Evolutionary conservation across 179 eudicot genomes (phyloP).

Genomic region (Spinacia oleracea): DNA sequence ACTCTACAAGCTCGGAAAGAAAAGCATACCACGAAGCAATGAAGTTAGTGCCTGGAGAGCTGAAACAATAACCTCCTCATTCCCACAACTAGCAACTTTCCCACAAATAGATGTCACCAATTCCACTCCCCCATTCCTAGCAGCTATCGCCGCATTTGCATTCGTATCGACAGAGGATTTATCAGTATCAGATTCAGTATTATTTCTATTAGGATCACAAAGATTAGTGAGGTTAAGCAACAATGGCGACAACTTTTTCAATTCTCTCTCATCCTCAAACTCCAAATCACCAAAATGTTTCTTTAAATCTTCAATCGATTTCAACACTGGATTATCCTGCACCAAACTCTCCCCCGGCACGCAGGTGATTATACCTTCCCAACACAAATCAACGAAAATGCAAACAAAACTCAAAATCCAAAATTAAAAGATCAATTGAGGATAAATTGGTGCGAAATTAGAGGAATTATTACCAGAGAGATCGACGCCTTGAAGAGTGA

Average conservation of each 20-base stretch:
- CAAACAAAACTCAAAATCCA: neutral
- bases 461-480: slow-evolving; percentile 53
- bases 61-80: slow-evolving; percentile 35
- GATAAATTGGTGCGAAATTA: neutral
- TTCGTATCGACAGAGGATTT: neutral
- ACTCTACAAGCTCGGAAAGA: neutral
- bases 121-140: slow-evolving; percentile 61
- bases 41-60: slow-evolving; percentile 51
- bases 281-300: slow-evolving; percentile 16
- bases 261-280: slow-evolving; percentile 21
- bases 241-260: slow-evolving; percentile 28
- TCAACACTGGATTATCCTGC: slow-evolving; percentile 54
- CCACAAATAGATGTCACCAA: slow-evolving; percentile 48
- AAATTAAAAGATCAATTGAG: neutral
- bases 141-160: slow-evolving; percentile 10
- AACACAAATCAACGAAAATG: neutral
- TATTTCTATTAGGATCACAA: slow-evolving; percentile 20
- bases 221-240: slow-evolving; percentile 44
- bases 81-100: slow-evolving; percentile 34
- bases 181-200: neutral
- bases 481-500: slow-evolving; percentile 91
- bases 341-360: slow-evolving; percentile 49
- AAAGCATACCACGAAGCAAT: slow-evolving; percentile 58
- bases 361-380: slow-evolving; percentile 54
- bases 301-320: slow-evolving; percentile 47